Evolutionary conservation across 306 rosid genomes (phyloP).

Genomic region (Begonia loranthoides): DNA sequence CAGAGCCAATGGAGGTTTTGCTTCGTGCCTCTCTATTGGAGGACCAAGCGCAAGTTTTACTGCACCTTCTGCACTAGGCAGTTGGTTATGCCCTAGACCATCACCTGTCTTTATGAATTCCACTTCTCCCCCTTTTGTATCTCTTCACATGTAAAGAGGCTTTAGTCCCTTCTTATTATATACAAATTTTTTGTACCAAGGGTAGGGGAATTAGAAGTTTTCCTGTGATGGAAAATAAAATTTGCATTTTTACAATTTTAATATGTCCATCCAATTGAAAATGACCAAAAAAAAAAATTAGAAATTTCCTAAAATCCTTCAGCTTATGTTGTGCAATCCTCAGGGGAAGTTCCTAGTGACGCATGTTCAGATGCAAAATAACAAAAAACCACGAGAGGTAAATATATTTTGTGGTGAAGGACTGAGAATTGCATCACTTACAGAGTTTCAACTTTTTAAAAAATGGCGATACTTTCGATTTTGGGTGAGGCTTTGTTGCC

Average conservation of each 20-base stretch:
- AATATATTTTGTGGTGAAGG: background rate
- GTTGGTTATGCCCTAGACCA: slow-evolving; percentile 21
- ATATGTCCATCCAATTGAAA: too few species aligned
- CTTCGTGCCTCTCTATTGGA: slow-evolving; percentile 47
- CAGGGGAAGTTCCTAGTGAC: too few species aligned
- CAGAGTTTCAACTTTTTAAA: slow-evolving; percentile 79
- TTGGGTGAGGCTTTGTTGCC: slow-evolving; percentile 81
- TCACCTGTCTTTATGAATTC: too few species aligned
- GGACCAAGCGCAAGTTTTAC: slow-evolving; percentile 45
- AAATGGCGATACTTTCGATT: slow-evolving; percentile 38
- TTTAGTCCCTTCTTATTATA: too few species aligned
- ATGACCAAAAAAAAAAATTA: too few species aligned
- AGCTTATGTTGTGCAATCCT: too few species aligned
- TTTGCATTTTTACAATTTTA: too few species aligned
- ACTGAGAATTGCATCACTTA: slow-evolving; percentile 24
- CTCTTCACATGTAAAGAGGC: background rate
- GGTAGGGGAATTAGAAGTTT: too few species aligned
- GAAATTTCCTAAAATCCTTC: too few species aligned
- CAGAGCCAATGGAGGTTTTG: slow-evolving; percentile 60
- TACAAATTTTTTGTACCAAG: too few species aligned
- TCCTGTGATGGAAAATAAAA: too few species aligned
- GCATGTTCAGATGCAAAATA: too few species aligned
- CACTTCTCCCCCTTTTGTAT: background rate
- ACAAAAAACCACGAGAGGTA: background rate
- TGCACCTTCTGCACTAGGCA: slow-evolving; percentile 41